These are phyloP conservation scores for Sesbania bispinosa DNA, from an alignment of 306 rosid species.

Conservation along the genomic window DNA sequence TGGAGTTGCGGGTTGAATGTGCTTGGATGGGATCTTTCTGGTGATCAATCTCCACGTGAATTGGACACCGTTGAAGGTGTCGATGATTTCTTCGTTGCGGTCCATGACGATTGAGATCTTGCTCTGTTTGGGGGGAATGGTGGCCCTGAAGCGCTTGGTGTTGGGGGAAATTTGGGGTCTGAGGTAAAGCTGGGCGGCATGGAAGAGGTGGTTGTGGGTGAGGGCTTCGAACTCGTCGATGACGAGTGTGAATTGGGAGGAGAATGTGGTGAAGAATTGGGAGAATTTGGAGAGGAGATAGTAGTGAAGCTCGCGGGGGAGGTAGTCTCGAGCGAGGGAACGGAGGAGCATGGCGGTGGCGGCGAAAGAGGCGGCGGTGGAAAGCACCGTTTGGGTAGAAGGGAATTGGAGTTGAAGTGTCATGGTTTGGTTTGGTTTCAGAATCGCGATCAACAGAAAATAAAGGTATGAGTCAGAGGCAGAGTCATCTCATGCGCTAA, in stretches of 20 bases:
- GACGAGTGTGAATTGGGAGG: conserved; percentile 29
- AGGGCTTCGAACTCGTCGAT: conserved; percentile 36
- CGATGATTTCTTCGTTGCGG: conserved; percentile 25
- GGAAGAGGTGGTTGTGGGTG: conserved; percentile 32
- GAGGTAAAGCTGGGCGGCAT: conserved; percentile 30
- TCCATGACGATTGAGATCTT: conserved; percentile 13
- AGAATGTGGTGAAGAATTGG: background rate
- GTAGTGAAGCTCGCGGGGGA: conserved; percentile 25
- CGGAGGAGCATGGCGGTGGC: conserved; percentile 40
- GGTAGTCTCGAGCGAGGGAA: conserved; percentile 21
- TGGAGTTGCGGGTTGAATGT: background rate
- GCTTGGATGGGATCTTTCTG: background rate
- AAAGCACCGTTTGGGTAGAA: conserved; percentile 26
- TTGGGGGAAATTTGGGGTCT: conserved; percentile 23
- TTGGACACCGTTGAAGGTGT: conserved; percentile 21
- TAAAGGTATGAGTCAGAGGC: too few relatives aligned
- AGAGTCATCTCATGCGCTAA: too few relatives aligned
- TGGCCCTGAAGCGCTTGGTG: conserved; percentile 24
- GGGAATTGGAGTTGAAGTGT: conserved; percentile 19
- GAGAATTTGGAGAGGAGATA: conserved; percentile 16
- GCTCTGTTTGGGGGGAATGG: conserved; percentile 17
- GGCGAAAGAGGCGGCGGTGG: conserved; percentile 31
- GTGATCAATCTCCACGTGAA: conserved; percentile 34
- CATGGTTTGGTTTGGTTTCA: background rate
- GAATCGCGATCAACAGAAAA: too few relatives aligned